Evolutionary conservation across 2,329 filamentous ascomycete genomes (phyloP).

Genomic region (Beauveria rudraprayagi): DNA sequence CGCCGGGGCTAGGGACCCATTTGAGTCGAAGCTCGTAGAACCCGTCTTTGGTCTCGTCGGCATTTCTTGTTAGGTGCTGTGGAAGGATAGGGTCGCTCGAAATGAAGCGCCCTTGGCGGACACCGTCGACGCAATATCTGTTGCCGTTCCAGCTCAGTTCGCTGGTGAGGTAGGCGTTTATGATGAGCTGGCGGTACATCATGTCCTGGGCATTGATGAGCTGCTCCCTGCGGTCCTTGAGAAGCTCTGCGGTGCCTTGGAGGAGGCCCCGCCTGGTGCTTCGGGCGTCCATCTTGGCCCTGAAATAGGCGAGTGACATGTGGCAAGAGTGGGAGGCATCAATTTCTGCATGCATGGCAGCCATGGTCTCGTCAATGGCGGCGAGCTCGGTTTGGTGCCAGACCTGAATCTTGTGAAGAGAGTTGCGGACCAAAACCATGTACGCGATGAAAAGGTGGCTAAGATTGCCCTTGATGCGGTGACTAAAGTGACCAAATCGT

Average conservation of each 20-base stretch:
- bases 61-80: neutral
- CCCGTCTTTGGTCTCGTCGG: neutral
- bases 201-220: neutral
- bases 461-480: neutral
- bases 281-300: neutral
- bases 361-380: neutral
- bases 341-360: neutral
- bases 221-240: neutral
- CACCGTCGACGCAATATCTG: neutral
- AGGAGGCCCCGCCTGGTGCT: neutral
- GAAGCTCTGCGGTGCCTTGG: neutral
- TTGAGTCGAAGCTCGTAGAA: neutral
- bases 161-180: neutral
- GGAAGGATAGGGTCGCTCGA: neutral
- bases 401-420: neutral
- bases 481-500: neutral
- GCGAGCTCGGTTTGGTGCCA: neutral
- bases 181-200: constrained; percentile 1
- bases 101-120: neutral
- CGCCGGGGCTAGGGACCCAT: neutral
- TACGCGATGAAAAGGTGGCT: neutral
- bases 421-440: neutral
- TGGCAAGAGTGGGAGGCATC: neutral
- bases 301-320: neutral
- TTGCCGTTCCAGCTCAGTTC: neutral